Evolutionary conservation across 1,284 basidiomycete species (phyloP), one percentile per base, ranked within the genome.

Genomic region (Leccinum ponderosum): DNA sequence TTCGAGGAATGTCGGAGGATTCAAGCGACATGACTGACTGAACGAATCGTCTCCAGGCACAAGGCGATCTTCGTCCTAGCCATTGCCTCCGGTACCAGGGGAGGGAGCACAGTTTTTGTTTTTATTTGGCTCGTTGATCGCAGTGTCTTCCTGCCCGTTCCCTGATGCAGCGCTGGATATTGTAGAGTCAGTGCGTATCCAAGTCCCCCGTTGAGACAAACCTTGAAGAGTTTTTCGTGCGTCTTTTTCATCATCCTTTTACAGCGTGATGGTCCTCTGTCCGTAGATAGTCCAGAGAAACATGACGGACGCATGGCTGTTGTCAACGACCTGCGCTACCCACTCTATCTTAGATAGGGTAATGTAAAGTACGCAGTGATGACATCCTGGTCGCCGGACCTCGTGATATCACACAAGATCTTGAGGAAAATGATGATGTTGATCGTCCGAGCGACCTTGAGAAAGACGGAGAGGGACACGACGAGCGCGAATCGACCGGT

Each of bases 301-400:
- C 6, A 56, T 55, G 1, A 66, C 44, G 9, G 69, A 68, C 4
- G 63, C 68, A 50, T 66, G 69, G 15, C 69, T 71, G 29, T 73
- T 70, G 37, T 70, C 69, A 25, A 67, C 55, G 52, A 73, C 33
- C 60, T 74, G 73, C 14, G 66, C 58, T n/a, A 63, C 65, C 75
- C 75, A 76, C 59, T 74, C 75, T 1, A 76, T 73, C 55, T 76
- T 7, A 76, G 57, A 55, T 68, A 74, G 3, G 70, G 75, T 3
- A 58, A 64, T 17, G 62, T 29, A 14, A 50, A 56, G 72, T 72
- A 76, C 5, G 60, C 54, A 9, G 58, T 2, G 9, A 17, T 55
- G 14, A 69, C 14, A 1, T 51, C 56, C 52, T 62, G 56, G 35
- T 61, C 14, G 8, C 56, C 64, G 3, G 66, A 27, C 50, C 17